Conservation (phyloP, 306 rosid genomes). For the Pterocarpus macrocarpus region DNA sequence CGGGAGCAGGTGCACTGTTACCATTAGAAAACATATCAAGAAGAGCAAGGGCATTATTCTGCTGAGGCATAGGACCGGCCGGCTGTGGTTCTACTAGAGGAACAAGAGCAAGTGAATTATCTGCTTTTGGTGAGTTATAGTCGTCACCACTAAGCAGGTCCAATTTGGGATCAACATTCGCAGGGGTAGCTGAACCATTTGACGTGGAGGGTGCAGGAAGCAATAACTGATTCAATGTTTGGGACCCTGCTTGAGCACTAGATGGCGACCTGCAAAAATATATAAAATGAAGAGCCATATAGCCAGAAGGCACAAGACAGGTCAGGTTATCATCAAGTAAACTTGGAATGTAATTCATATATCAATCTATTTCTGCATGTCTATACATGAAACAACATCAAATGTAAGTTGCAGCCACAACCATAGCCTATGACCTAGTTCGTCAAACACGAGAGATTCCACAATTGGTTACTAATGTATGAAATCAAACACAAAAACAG, state of each 20-base stretch:
- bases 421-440: slow-evolving; percentile 11
- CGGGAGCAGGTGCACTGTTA: slow-evolving; percentile 55
- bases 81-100: slow-evolving; percentile 79
- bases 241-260: slow-evolving; percentile 67
- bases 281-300: slow-evolving; percentile 40
- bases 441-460: not conserved
- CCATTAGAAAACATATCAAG: slow-evolving; percentile 81
- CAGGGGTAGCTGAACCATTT: slow-evolving; percentile 60
- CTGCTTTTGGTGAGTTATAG: slow-evolving; percentile 82
- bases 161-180: slow-evolving; percentile 68
- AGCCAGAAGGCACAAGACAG: slow-evolving; percentile 40
- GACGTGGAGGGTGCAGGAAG: slow-evolving; percentile 80
- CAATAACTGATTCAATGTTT: slow-evolving; percentile 73
- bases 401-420: slow-evolving; percentile 15
- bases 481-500: slow-evolving; percentile 21
- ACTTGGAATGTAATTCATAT: slow-evolving; percentile 17
- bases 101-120: slow-evolving; percentile 89
- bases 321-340: not conserved
- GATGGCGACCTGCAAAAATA: slow-evolving; percentile 68
- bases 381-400: slow-evolving; percentile 39
- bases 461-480: slow-evolving; percentile 27
- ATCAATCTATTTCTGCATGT: slow-evolving; percentile 30
- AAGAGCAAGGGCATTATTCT: slow-evolving; percentile 88
- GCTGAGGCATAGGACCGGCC: slow-evolving; percentile 67
- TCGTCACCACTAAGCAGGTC: slow-evolving; percentile 98